These are phyloP conservation scores for Phytophthora rubi DNA, from an alignment of 352 stramenopile species.

Conservation along the genomic window DNA sequence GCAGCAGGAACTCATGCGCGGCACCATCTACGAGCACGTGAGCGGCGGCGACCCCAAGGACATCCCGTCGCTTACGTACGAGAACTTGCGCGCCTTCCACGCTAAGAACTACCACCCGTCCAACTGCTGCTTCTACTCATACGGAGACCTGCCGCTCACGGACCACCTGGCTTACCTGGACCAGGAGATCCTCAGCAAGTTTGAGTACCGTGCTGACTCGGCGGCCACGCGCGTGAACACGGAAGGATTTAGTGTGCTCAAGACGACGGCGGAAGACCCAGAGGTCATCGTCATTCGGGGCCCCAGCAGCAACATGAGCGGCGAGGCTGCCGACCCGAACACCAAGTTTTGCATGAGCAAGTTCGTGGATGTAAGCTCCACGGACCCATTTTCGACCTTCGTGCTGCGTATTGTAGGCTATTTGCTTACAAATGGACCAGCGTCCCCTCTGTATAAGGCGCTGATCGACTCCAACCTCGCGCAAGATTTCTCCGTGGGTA, in stretches of 20 bases:
- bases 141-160: conserved; percentile 84
- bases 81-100: conserved; percentile 83
- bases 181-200: conserved; percentile 69
- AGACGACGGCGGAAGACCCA: conserved; percentile 15
- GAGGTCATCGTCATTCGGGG: conserved; percentile 56
- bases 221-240: conserved; percentile 54
- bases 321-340: conserved; percentile 61
- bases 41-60: conserved; percentile 75
- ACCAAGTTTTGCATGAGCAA: conserved; percentile 84
- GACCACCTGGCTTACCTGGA: conserved; percentile 82
- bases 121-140: conserved; percentile 91
- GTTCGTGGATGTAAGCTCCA: conserved; percentile 71
- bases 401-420: conserved; percentile 82
- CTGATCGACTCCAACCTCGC: conserved; percentile 81
- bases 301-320: conserved; percentile 68
- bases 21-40: conserved; percentile 85
- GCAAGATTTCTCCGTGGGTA: conserved; percentile 80
- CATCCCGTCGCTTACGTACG: conserved; percentile 82
- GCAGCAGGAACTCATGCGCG: conserved; percentile 93
- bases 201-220: conserved; percentile 63
- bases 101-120: conserved; percentile 88
- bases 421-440: conserved; percentile 79
- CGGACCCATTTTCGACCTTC: conserved; percentile 79
- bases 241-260: conserved; percentile 51
- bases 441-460: conserved; percentile 83